phyloP scores from a whole-genome alignment of 176 grass and related monocot species.

The Phragmites australis region DNA sequence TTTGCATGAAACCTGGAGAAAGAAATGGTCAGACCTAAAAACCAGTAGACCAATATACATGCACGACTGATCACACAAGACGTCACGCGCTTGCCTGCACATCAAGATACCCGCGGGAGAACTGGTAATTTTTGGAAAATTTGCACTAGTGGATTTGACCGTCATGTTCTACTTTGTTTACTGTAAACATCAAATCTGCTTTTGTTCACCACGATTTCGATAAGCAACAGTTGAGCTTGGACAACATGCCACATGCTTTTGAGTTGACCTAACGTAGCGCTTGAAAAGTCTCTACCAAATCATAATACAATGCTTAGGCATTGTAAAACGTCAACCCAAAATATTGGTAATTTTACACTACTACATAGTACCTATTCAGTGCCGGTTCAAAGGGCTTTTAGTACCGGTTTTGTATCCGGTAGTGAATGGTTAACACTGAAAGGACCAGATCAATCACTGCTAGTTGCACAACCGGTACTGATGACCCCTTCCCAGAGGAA shows the following conservation, averaged over 20 bases:
- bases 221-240: not conserved
- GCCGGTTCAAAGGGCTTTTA: no score
- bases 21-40: conserved; percentile 25
- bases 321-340: not conserved
- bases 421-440: no score
- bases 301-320: no score
- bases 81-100: not conserved
- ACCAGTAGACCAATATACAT: not conserved
- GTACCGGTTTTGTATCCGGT: no score
- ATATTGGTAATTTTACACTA: not conserved
- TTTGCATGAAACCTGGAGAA: conserved; percentile 31
- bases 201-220: no score
- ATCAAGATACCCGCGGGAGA: not conserved
- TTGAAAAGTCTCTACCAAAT: not conserved
- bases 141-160: conserved; percentile 13
- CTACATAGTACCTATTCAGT: no score
- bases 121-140: not conserved
- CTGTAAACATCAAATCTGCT: no score
- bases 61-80: not conserved
- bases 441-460: no score
- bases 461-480: no score
- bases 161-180: no score
- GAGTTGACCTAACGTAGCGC: not conserved
- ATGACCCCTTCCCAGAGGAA: no score
- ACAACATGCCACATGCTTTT: not conserved